These are phyloP conservation scores for Coemansia sp. DNA, from an alignment of 192 early-diverging fungal species.

Conservation along the genomic window DNA sequence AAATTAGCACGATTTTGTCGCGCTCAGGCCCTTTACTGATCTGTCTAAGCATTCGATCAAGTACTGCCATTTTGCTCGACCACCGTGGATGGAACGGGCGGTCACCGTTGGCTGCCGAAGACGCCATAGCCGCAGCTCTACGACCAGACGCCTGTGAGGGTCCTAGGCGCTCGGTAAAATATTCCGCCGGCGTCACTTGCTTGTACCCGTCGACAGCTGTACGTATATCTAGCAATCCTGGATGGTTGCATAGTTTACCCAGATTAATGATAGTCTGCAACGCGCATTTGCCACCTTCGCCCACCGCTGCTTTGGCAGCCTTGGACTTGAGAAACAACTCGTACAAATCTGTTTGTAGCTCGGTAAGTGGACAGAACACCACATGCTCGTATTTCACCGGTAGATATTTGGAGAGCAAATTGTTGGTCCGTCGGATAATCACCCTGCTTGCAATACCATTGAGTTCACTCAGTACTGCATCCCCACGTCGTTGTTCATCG, in stretches of 20 bases:
- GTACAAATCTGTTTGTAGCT: slow-evolving; percentile 81
- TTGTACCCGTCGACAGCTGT: slow-evolving; percentile 64
- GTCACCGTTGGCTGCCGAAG: slow-evolving; percentile 8
- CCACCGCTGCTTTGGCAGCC: slow-evolving; percentile 57
- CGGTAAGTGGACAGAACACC: slow-evolving; percentile 87
- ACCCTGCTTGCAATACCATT: slow-evolving; percentile 88
- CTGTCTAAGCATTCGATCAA: slow-evolving; percentile 76
- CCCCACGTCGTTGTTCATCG: slow-evolving; percentile 73
- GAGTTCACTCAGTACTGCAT: slow-evolving; percentile 84
- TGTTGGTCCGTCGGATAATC: slow-evolving; percentile 96
- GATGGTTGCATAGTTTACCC: slow-evolving; percentile 98
- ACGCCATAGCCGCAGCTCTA: not conserved
- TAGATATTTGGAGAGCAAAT: slow-evolving; percentile 94
- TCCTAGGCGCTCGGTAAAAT: slow-evolving; percentile 44
- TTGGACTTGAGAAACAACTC: slow-evolving; percentile 76
- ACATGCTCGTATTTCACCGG: slow-evolving; percentile 98
- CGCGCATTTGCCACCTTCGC: slow-evolving; percentile 78
- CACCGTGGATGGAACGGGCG: slow-evolving; percentile 61
- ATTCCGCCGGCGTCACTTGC: slow-evolving; percentile 57
- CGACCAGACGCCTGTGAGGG: not conserved
- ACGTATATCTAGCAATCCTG: slow-evolving; percentile 77
- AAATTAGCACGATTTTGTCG: slow-evolving; percentile 98
- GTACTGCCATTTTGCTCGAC: slow-evolving; percentile 90
- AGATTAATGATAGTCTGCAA: slow-evolving; percentile 88
- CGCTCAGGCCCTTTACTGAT: slow-evolving; percentile 66